Percentiles rank a stretch among this genome's conserved stretches.
Evolutionary conservation across 768 basidiomycete species (phyloP).

Genomic region (Rhodotorula babjevae): DNA sequence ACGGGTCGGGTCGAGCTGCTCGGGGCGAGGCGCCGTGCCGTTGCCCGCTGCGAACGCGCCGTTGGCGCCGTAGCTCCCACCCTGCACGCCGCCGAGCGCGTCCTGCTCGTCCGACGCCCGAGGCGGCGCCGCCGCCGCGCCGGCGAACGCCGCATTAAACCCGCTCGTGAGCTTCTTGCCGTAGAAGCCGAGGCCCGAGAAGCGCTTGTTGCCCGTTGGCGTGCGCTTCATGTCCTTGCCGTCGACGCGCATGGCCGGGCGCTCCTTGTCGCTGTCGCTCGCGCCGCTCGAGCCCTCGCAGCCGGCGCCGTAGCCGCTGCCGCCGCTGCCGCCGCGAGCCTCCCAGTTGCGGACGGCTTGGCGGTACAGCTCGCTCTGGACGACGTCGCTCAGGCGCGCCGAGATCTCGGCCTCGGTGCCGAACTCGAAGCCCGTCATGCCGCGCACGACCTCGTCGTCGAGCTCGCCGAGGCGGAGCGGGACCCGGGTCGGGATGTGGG

Average conservation of each 20-base stretch:
- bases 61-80: not conserved
- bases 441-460: constrained; percentile 74
- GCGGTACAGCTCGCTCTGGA: constrained; percentile 71
- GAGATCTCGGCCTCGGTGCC: constrained; percentile 83
- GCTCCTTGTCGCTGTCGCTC: constrained; percentile 20
- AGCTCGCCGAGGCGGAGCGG: constrained; percentile 84
- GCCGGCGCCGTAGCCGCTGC: not conserved
- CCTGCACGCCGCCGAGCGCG: not conserved
- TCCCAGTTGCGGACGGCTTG: constrained; percentile 75
- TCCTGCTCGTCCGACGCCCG: constrained; percentile 18
- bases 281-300: not conserved
- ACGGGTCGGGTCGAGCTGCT: constrained; percentile 68
- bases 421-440: constrained; percentile 96
- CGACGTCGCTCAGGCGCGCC: constrained; percentile 62
- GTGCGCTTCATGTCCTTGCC: constrained; percentile 45
- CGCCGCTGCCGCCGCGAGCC: constrained; percentile 42
- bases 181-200: constrained; percentile 91
- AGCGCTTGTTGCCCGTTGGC: constrained; percentile 62
- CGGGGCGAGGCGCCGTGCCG: constrained; percentile 42
- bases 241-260: constrained; percentile 32
- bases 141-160: constrained; percentile 37
- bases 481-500: constrained; percentile 81
- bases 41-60: not conserved
- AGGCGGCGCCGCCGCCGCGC: constrained; percentile 14
- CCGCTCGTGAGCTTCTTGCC: constrained; percentile 64